These are phyloP conservation scores for Limnomonas spitsbergensis DNA, from an alignment of 139 green algal genomes.

Conservation along the genomic window DNA sequence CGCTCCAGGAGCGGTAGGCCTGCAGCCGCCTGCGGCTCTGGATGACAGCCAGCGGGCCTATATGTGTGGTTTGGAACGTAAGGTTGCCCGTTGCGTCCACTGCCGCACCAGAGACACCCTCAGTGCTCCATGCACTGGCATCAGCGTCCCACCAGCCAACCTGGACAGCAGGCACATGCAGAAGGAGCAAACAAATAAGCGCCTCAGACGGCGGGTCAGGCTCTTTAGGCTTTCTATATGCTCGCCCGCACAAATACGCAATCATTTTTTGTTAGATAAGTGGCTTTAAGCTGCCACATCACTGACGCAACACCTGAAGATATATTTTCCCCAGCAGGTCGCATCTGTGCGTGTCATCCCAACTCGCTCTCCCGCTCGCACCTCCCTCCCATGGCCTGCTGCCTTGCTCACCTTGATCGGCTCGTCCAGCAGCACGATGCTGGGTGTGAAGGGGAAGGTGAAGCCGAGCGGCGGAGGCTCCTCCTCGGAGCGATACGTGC, in stretches of 20 bases:
- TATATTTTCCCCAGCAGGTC: too few relatives aligned
- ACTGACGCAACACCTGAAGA: too few relatives aligned
- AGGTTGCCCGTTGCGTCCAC: conserved; percentile 41
- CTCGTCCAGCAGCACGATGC: conserved; percentile 14
- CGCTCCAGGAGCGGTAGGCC: conserved; percentile 59
- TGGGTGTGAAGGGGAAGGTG: conserved; percentile 33
- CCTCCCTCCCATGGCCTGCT: too few relatives aligned
- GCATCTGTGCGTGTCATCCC: too few relatives aligned
- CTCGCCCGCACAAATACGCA: too few relatives aligned
- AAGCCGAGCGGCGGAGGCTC: conserved; percentile 62
- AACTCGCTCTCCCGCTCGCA: too few relatives aligned
- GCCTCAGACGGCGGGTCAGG: too few relatives aligned
- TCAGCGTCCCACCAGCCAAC: conserved; percentile 21
- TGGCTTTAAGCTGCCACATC: too few relatives aligned
- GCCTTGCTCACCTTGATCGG: conserved; percentile 8
- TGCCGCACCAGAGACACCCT: conserved; percentile 49
- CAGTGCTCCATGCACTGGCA: conserved; percentile 44
- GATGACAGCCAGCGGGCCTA: conserved; percentile 64
- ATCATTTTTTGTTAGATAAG: too few relatives aligned
- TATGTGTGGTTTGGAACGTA: conserved; percentile 58
- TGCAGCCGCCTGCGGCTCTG: conserved; percentile 43
- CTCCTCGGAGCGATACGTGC: conserved; percentile 50
- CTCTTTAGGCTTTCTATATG: too few relatives aligned
- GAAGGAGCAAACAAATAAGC: too few relatives aligned
- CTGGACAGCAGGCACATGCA: conserved; percentile 6